These are phyloP conservation scores for Daphne laureola DNA, from an alignment of 441 rosid species.

Conservation along the genomic window DNA sequence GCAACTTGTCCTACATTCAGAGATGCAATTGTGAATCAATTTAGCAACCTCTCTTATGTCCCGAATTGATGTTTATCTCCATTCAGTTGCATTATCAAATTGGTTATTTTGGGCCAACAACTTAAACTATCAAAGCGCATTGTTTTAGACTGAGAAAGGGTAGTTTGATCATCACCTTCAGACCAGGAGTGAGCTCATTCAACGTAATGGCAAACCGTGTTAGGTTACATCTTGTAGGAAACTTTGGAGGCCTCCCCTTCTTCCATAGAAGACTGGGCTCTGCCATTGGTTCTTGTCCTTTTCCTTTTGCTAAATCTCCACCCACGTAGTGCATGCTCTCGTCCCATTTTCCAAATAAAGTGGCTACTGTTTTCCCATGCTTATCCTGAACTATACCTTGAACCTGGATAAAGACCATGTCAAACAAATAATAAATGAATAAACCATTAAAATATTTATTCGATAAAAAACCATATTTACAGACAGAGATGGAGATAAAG, in stretches of 20 bases:
- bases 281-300: slow-evolving; percentile 27
- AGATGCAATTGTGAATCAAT: background rate
- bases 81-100: background rate
- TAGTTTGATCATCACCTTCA: slow-evolving; percentile 28
- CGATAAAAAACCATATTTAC: no score
- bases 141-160: background rate
- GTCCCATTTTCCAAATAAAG: slow-evolving; percentile 63
- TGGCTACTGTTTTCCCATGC: slow-evolving; percentile 47
- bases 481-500: slow-evolving; percentile 4
- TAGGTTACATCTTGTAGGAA: slow-evolving; percentile 42
- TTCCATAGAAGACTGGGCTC: slow-evolving; percentile 48
- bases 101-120: background rate
- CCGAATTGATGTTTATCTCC: background rate
- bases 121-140: slow-evolving; percentile 2
- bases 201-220: slow-evolving; percentile 51
- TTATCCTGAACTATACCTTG: slow-evolving; percentile 53
- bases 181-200: slow-evolving; percentile 46
- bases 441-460: no score
- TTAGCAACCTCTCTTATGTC: no score
- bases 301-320: slow-evolving; percentile 44
- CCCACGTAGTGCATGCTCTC: slow-evolving; percentile 45
- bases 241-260: slow-evolving; percentile 38
- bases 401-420: slow-evolving; percentile 26
- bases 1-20: slow-evolving; percentile 38
- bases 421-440: background rate